Percentiles rank a stretch among this genome's conserved stretches.
Evolutionary conservation across 768 basidiomycete species (phyloP).

Genomic region (Pleurotus sapidus): DNA sequence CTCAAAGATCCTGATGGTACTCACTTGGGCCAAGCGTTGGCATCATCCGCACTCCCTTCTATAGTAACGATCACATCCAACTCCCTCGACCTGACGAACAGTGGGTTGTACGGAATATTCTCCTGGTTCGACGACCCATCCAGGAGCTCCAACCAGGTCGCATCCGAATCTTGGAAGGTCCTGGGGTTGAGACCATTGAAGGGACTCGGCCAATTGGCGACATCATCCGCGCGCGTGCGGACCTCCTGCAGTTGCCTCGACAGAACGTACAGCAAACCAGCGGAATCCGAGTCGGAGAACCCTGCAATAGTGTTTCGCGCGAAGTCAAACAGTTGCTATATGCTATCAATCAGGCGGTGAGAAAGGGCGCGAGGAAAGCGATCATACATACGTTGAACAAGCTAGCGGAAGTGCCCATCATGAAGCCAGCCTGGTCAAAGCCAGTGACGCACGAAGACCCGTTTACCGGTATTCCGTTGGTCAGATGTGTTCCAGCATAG

Average conservation of each 20-base stretch:
- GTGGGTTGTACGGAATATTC: conserved; percentile 67
- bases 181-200: conserved; percentile 45
- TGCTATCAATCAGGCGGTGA: neutral
- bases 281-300: conserved; percentile 31
- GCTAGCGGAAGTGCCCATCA: conserved; percentile 74
- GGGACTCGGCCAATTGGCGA: conserved; percentile 68
- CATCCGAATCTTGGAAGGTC: conserved; percentile 53
- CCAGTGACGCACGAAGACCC: conserved; percentile 63
- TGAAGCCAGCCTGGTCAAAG: conserved; percentile 72
- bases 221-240: conserved; percentile 51
- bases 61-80: conserved; percentile 77
- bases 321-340: conserved; percentile 48
- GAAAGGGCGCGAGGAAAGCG: conserved; percentile 8
- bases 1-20: conserved; percentile 10
- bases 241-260: conserved; percentile 43
- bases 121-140: conserved; percentile 72
- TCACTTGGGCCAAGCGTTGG: conserved; percentile 67
- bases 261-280: conserved; percentile 47
- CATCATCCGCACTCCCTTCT: conserved; percentile 61
- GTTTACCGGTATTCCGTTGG: conserved; percentile 52
- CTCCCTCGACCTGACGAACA: conserved; percentile 65
- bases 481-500: conserved; percentile 63
- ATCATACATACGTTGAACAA: conserved; percentile 53
- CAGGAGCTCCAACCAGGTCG: conserved; percentile 57
- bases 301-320: conserved; percentile 36